Evolutionary conservation across 2,329 filamentous ascomycete species (phyloP).

Genomic region (Nemania sp.): DNA sequence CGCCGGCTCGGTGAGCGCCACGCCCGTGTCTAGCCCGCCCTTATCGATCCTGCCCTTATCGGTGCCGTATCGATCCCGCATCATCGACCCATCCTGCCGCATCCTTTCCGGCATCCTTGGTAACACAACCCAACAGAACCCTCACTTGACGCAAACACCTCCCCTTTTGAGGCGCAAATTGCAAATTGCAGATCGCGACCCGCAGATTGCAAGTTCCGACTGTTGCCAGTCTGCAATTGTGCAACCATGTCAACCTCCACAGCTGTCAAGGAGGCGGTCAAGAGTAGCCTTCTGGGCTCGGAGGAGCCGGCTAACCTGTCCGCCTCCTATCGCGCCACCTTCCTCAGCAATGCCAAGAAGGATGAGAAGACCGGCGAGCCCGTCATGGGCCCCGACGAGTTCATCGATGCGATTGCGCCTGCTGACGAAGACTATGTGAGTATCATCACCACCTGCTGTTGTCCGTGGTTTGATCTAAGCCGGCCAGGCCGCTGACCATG

Average conservation of each 20-base stretch:
- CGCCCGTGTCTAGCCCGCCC: too few species aligned
- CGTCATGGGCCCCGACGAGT: constrained; percentile 82
- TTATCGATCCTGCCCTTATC: too few species aligned
- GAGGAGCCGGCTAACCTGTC: constrained; percentile 67
- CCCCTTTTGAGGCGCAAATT: neutral
- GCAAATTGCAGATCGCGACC: neutral
- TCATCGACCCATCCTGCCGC: too few species aligned
- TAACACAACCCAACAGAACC: constrained; percentile 13
- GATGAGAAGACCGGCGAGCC: constrained; percentile 77
- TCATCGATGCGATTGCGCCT: constrained; percentile 88
- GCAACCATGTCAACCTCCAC: constrained; percentile 49
- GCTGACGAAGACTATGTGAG: constrained; percentile 88
- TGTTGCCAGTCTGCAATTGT: constrained; percentile 11
- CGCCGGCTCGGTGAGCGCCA: too few species aligned
- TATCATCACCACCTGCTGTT: constrained; percentile 37
- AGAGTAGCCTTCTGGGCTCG: constrained; percentile 75
- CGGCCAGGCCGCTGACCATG: constrained; percentile 4
- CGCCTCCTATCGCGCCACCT: constrained; percentile 74
- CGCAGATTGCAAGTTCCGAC: neutral
- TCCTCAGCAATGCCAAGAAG: constrained; percentile 74
- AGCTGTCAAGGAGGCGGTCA: constrained; percentile 71
- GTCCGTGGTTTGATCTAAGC: neutral
- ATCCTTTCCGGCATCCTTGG: neutral
- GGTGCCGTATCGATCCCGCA: too few species aligned
- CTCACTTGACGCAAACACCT: too few species aligned